Evolutionary conservation across 257 asterid genomes (phyloP), one percentile per base, ranked within the genome.

Genomic region (Cinchona pubescens): DNA sequence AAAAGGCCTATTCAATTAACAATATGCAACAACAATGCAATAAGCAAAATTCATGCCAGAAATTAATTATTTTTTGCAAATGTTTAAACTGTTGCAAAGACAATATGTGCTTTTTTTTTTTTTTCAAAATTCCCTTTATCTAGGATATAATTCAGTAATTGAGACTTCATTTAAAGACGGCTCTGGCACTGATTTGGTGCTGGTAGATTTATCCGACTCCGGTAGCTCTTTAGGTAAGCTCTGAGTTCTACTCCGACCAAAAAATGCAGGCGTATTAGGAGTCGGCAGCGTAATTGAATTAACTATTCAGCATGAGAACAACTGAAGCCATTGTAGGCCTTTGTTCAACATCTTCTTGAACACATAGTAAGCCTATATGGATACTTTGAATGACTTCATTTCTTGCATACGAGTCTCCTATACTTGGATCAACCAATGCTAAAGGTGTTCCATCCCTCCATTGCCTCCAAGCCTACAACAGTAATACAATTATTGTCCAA

Each of bases 321-420:
- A 79, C 67, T 0, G 82, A 73, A 18, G 86, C 78, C 80, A 79
- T 80, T 13, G 75, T 63, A 15, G 86, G 86, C 55, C 86, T 75
- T 37, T 66, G 82, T 1, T 69, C 69, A 11, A 68, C 60, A 74
- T 76, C 78, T 35, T 83, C 82, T 37, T 83, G 78, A 56, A 83
- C 86, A 35, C 84, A 83, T n/a, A 83, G 77, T 37, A 79, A 43
- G 3, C 79, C 83, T 3, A 82, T 76, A 32, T 79, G 83, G 58
- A 79, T 64, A 29, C 70, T 76, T 35, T 71, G 66, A 32, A 69
- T 35, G 18, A 83, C 78, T 58, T 79, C 82, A 45, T 58, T 64
- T 43, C 62, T 55, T 10, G 46, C n/a, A 43, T 53, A 70, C 0
- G 69, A 63, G 30, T 69, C 77, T 3, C 63, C 69, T 23, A 79